Evolutionary conservation across 768 basidiomycete genomes (phyloP).

Genomic region (Leccinum disarticulatum): DNA sequence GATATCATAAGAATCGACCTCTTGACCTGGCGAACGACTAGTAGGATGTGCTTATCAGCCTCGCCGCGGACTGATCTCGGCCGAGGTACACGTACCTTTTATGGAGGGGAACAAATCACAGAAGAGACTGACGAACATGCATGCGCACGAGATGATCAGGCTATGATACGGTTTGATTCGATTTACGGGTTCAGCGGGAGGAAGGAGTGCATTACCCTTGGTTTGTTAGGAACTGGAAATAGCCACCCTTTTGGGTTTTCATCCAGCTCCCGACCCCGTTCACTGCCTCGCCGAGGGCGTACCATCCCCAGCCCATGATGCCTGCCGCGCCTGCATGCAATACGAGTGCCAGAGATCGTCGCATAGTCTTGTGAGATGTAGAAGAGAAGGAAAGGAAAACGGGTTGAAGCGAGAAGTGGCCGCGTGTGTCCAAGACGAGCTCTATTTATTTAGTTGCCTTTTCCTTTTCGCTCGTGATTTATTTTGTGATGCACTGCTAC

Average conservation of each 20-base stretch:
- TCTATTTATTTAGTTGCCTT: not conserved
- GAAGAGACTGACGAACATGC: conserved; percentile 40
- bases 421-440: not conserved
- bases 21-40: conserved; percentile 43
- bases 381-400: not conserved
- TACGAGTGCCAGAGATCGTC: conserved; percentile 16
- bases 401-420: not conserved
- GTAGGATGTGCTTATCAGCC: conserved; percentile 2
- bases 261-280: conserved; percentile 34
- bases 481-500: not conserved
- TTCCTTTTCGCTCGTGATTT: not conserved
- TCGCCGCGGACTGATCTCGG: not conserved
- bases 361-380: conserved; percentile 6
- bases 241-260: conserved; percentile 56
- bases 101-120: conserved; percentile 43
- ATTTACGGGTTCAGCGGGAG: not conserved
- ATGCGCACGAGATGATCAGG: conserved; percentile 38
- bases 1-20: conserved; percentile 61
- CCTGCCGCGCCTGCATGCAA: conserved; percentile 34
- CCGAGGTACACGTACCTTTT: conserved; percentile 28
- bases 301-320: conserved; percentile 40
- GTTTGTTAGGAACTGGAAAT: conserved; percentile 74
- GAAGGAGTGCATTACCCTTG: conserved; percentile 48
- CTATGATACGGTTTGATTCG: conserved; percentile 10
- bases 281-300: conserved; percentile 8